Conservation (phyloP, 2,329 filamentous ascomycete genomes). For the Alternaria solani region DNA sequence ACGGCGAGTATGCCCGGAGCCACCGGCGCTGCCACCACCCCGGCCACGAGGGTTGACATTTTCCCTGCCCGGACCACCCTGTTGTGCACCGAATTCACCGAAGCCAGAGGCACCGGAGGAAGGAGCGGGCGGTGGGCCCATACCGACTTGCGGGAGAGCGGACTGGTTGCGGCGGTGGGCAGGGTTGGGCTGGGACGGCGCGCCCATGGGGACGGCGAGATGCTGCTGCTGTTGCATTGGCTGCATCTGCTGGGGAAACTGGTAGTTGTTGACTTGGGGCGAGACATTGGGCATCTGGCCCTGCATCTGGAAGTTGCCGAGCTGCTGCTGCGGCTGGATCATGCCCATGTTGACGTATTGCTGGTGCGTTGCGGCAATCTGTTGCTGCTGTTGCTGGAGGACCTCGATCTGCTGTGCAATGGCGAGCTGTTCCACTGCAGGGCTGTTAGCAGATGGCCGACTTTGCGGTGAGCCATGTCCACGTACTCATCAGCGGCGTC, state of each 20-base stretch:
- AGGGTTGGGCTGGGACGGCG: slow-evolving; percentile 74
- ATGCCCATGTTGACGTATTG: slow-evolving; percentile 98
- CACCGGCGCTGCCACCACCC: slow-evolving; percentile 71
- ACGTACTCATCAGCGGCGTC: slow-evolving; percentile 97
- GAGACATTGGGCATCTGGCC: slow-evolving; percentile 79
- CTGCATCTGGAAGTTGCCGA: slow-evolving; percentile 68
- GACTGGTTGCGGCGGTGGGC: slow-evolving; percentile 98
- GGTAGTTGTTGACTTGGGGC: slow-evolving; percentile 80
- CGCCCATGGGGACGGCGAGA: slow-evolving; percentile 74
- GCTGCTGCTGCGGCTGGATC: slow-evolving; percentile 82
- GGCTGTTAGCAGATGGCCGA: slow-evolving; percentile 32
- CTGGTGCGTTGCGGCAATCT: slow-evolving; percentile 94
- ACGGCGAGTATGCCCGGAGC: slow-evolving; percentile 82
- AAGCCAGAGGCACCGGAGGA: slow-evolving; percentile 88
- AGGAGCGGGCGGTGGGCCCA: slow-evolving; percentile 91
- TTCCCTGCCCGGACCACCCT: slow-evolving; percentile 67
- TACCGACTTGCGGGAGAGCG: slow-evolving; percentile 88
- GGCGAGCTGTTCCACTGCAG: slow-evolving; percentile 90
- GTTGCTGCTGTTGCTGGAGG: slow-evolving; percentile 96
- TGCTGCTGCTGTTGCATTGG: slow-evolving; percentile 62
- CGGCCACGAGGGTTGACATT: slow-evolving; percentile 75
- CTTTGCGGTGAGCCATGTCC: slow-evolving; percentile 13
- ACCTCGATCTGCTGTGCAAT: slow-evolving; percentile 98
- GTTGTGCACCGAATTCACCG: slow-evolving; percentile 76
- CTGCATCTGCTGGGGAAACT: slow-evolving; percentile 76